Percentiles rank a stretch among this genome's conserved stretches.
These are phyloP conservation scores for Lepidium aucheri DNA, from an alignment of 345 rosid genomes.

Conservation along the genomic window DNA sequence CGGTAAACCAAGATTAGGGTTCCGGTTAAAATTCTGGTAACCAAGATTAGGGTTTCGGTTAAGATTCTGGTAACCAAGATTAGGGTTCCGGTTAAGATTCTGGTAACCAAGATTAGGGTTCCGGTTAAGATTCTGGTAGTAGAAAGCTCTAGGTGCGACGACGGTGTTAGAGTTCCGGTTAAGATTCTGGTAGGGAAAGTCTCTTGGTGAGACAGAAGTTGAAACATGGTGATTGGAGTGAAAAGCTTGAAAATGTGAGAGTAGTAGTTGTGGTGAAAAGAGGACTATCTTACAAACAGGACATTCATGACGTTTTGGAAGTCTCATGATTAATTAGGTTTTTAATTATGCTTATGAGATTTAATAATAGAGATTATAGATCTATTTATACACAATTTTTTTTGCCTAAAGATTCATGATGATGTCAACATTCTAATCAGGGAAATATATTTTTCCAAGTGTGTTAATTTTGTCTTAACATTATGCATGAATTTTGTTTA, in stretches of 20 bases:
- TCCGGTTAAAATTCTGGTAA: not conserved
- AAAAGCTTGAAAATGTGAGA: not conserved
- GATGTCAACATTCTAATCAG: not conserved
- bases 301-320: conserved; percentile 3
- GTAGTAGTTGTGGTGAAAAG: not conserved
- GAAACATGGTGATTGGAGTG: not conserved
- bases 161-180: not conserved
- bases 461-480: not conserved
- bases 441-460: conserved; percentile 9
- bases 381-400: conserved; percentile 5
- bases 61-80: not conserved
- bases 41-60: too few relatives aligned
- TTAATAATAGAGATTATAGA: not conserved
- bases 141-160: not conserved
- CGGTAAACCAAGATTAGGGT: not conserved
- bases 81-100: too few relatives aligned
- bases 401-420: not conserved
- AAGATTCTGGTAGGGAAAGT: not conserved
- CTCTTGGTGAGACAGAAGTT: not conserved
- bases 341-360: not conserved
- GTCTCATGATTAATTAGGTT: not conserved
- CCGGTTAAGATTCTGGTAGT: not conserved
- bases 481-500: conserved; percentile 8
- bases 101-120: too few relatives aligned
- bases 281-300: not conserved